Evolutionary conservation across 2,329 filamentous ascomycete genomes (phyloP).

Genomic region (Venturiaceae sp.): DNA sequence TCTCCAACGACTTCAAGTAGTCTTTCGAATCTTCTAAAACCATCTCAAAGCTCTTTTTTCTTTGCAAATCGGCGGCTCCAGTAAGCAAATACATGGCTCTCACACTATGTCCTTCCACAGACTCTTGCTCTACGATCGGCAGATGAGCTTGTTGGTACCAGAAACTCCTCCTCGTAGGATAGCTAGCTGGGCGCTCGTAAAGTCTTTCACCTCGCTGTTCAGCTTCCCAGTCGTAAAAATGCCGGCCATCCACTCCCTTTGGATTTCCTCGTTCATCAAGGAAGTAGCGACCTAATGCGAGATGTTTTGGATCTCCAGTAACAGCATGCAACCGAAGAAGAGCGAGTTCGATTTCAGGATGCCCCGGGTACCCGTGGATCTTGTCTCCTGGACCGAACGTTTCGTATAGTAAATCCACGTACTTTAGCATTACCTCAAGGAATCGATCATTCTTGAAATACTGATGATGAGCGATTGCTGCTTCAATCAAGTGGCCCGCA

Average conservation of each 20-base stretch:
- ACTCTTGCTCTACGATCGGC: constrained; percentile 43
- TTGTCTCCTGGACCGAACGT: constrained; percentile 44
- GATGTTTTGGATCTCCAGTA: constrained; percentile 27
- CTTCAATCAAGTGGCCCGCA: constrained; percentile 52
- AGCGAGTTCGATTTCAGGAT: constrained; percentile 45
- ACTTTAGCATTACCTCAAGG: constrained; percentile 43
- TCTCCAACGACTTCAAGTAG: constrained; percentile 31
- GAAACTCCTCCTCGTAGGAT: constrained; percentile 29
- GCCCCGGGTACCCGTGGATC: constrained; percentile 50
- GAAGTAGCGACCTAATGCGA: constrained; percentile 46
- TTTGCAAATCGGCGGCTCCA: constrained; percentile 46
- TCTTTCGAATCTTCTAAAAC: constrained; percentile 15
- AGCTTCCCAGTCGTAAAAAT: constrained; percentile 47
- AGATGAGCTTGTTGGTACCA: constrained; percentile 49
- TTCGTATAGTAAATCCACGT: constrained; percentile 41
- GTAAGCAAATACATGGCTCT: constrained; percentile 52
- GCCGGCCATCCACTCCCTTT: constrained; percentile 35
- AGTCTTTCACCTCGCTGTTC: constrained; percentile 39
- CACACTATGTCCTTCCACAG: constrained; percentile 50
- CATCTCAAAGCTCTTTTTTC: constrained; percentile 19
- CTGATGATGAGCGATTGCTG: constrained; percentile 45
- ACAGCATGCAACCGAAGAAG: constrained; percentile 35
- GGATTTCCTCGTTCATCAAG: constrained; percentile 48
- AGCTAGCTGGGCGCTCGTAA: constrained; percentile 39
- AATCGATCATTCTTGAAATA: constrained; percentile 43